Conservation (phyloP, 75 land plant genomes). For the Sequoiadendron giganteum region DNA sequence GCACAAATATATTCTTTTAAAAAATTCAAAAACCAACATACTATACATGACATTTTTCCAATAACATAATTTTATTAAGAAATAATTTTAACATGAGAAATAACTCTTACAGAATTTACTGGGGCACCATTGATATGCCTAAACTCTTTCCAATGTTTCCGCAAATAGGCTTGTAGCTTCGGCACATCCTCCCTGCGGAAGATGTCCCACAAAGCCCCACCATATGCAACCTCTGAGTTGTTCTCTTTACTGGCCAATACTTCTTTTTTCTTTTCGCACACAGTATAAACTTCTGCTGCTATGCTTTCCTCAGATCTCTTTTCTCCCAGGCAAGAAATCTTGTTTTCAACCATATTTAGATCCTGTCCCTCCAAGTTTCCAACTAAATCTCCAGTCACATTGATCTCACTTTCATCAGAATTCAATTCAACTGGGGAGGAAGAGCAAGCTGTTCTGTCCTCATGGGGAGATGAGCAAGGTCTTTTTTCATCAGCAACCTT, state of each 20-base stretch:
- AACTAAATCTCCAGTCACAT: neutral
- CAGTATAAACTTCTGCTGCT: neutral
- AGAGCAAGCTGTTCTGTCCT: neutral
- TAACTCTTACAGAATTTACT: slow-evolving; percentile 41
- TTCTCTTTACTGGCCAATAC: neutral
- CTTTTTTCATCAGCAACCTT: neutral
- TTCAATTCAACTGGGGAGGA: neutral
- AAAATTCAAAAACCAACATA: neutral
- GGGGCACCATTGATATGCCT: slow-evolving; percentile 52
- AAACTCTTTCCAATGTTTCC: slow-evolving; percentile 53
- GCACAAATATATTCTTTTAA: neutral
- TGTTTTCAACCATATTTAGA: neutral
- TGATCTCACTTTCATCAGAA: slow-evolving; percentile 7
- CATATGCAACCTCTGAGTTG: slow-evolving; percentile 13
- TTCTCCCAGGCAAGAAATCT: neutral
- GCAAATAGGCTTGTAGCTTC: slow-evolving; percentile 51
- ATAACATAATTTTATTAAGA: neutral
- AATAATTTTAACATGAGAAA: neutral
- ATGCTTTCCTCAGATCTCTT: neutral
- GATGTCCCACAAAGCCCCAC: slow-evolving; percentile 80
- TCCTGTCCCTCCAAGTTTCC: neutral
- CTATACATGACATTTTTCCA: neutral
- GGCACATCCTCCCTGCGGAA: slow-evolving; percentile 67
- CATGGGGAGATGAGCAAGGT: slow-evolving; percentile 6
- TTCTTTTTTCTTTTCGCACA: no score